Evolutionary conservation across 139 green algal genomes (phyloP).

Genomic region (Deuterostichococcus epilithicus): DNA sequence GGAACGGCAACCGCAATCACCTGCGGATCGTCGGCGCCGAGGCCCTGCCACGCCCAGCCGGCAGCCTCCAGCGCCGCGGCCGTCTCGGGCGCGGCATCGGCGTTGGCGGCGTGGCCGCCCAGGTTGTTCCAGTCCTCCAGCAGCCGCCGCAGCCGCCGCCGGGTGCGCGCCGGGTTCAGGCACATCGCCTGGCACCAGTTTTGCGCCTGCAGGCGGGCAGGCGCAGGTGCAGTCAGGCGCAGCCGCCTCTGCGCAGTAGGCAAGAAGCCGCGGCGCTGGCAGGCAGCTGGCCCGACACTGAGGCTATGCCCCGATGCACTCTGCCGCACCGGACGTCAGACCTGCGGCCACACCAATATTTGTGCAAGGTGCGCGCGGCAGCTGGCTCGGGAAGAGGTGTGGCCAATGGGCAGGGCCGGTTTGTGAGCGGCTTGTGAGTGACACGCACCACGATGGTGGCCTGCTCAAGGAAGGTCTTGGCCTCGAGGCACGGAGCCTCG

Average conservation of each 20-base stretch:
- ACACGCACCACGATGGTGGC: conserved; percentile 61
- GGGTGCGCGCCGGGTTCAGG: conserved; percentile 65
- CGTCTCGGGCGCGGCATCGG: conserved; percentile 39
- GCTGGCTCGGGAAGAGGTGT: neutral
- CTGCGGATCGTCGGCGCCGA: neutral
- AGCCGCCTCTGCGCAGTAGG: no score
- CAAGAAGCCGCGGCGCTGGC: no score
- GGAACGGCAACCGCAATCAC: neutral
- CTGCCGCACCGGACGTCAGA: no score
- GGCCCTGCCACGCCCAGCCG: conserved; percentile 30
- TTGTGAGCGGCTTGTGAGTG: no score
- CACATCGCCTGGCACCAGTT: conserved; percentile 59
- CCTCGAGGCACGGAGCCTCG: conserved; percentile 21
- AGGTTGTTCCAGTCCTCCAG: conserved; percentile 80
- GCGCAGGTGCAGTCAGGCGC: no score
- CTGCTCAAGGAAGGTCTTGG: conserved; percentile 70
- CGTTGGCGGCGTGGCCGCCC: conserved; percentile 65
- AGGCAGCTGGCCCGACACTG: no score
- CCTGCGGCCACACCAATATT: no score
- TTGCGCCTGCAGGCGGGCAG: conserved; percentile 15
- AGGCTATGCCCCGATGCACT: no score
- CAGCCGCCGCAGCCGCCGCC: conserved; percentile 55
- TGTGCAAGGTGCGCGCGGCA: no score
- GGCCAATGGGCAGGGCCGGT: no score
- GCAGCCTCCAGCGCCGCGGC: conserved; percentile 17